These are phyloP conservation scores for Trypanosoma scelopori DNA, from an alignment of 208 protist genomes.

Conservation along the genomic window DNA sequence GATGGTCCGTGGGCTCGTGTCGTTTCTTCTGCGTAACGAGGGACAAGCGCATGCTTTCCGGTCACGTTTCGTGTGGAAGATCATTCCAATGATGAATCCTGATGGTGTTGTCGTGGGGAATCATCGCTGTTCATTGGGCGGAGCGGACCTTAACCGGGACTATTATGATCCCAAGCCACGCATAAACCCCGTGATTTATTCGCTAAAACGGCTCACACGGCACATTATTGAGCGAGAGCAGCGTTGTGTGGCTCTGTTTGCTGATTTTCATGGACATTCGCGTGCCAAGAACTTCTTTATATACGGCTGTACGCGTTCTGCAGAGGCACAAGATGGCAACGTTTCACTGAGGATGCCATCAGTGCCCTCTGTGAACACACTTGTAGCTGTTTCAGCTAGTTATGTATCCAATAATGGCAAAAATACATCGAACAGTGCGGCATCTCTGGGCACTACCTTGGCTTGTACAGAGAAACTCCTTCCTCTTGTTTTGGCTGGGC, in stretches of 20 bases:
- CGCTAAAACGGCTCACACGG: conserved; percentile 71
- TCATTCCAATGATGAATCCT: conserved; percentile 98
- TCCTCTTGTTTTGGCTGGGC: conserved; percentile 50
- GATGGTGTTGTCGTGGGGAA: conserved; percentile 98
- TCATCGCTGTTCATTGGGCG: conserved; percentile 94
- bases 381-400: background rate
- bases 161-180: conserved; percentile 74
- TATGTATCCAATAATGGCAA: background rate
- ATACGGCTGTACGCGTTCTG: conserved; percentile 87
- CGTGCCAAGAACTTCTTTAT: conserved; percentile 94
- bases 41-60: conserved; percentile 36
- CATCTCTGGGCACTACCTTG: background rate
- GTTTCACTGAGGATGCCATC: background rate
- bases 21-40: conserved; percentile 57
- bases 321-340: conserved; percentile 11
- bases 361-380: background rate
- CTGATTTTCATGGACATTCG: conserved; percentile 96
- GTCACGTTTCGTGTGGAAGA: conserved; percentile 89
- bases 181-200: conserved; percentile 83
- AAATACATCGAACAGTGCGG: background rate
- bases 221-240: conserved; percentile 67
- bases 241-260: conserved; percentile 83
- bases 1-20: conserved; percentile 96
- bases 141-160: conserved; percentile 95
- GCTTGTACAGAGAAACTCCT: conserved; percentile 73